Conservation (phyloP, 805 yeast species). For the Monosporozyma unispora region DNA sequence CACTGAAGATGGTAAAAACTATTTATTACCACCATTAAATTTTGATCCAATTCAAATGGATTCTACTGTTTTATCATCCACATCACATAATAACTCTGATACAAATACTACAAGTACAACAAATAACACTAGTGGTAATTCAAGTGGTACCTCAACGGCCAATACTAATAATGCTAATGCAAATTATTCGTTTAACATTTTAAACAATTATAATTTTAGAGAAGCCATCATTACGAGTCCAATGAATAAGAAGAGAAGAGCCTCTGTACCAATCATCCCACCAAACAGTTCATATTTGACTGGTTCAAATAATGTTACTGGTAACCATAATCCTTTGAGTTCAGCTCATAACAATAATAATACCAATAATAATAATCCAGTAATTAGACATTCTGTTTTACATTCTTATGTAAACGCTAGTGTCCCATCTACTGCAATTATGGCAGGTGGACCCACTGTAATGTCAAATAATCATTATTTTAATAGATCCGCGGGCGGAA, state of each 20-base stretch:
- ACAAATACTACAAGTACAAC: background rate
- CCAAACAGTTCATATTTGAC: background rate
- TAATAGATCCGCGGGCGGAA: slow-evolving; percentile 1
- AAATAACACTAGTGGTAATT: background rate
- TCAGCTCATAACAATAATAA: background rate
- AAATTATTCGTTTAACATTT: background rate
- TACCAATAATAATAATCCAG: background rate
- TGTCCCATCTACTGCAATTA: background rate
- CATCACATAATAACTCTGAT: background rate
- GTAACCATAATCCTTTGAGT: background rate
- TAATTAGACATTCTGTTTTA: background rate
- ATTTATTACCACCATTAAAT: slow-evolving; percentile 10
- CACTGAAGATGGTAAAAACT: slow-evolving; percentile 10
- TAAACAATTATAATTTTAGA: slow-evolving; percentile 1
- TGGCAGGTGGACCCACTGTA: background rate
- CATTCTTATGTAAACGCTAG: background rate
- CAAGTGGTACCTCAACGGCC: background rate
- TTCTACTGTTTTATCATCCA: background rate
- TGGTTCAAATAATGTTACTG: background rate
- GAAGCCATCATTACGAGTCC: slow-evolving; percentile 2
- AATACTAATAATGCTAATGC: background rate
- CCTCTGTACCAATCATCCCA: slow-evolving; percentile 1
- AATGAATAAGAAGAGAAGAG: background rate
- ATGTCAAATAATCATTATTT: background rate
- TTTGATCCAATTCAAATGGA: slow-evolving; percentile 7